Conservation (phyloP, 2,329 filamentous ascomycete genomes). For the Zarea fungicola region DNA sequence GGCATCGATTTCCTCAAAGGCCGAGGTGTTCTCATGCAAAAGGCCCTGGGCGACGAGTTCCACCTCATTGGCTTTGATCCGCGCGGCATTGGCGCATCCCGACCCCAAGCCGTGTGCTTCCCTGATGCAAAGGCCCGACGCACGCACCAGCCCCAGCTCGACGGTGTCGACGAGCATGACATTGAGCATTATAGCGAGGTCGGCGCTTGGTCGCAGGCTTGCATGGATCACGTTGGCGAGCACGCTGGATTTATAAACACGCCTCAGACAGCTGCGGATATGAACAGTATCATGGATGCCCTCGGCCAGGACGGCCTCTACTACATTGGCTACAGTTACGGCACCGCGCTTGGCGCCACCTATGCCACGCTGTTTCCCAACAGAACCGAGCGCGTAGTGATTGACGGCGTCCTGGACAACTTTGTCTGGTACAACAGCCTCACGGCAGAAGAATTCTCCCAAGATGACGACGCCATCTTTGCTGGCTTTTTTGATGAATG, state of each 20-base stretch:
- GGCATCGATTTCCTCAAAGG: neutral
- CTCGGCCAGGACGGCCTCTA: conserved; percentile 27
- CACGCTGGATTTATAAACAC: conserved; percentile 42
- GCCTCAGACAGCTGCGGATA: conserved; percentile 45
- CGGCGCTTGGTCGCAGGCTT: conserved; percentile 35
- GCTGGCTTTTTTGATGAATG: conserved; percentile 8
- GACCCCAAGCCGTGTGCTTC: conserved; percentile 34
- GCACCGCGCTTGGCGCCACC: conserved; percentile 26
- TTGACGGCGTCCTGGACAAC: conserved; percentile 19
- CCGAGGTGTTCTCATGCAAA: neutral
- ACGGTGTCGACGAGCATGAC: conserved; percentile 25
- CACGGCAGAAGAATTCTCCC: neutral
- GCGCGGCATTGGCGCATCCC: conserved; percentile 33
- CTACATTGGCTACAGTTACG: conserved; percentile 39
- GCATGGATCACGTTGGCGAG: conserved; percentile 39
- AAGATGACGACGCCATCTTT: neutral
- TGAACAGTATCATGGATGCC: conserved; percentile 44
- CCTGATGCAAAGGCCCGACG: conserved; percentile 28
- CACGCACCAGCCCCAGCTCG: conserved; percentile 20
- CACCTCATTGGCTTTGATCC: conserved; percentile 41
- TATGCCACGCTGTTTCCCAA: conserved; percentile 25
- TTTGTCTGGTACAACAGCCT: neutral
- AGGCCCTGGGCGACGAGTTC: neutral
- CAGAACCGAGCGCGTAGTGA: conserved; percentile 15
- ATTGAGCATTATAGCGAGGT: conserved; percentile 34